Conservation (phyloP, 352 stramenopile genomes). For the Pythium apleroticum region DNA sequence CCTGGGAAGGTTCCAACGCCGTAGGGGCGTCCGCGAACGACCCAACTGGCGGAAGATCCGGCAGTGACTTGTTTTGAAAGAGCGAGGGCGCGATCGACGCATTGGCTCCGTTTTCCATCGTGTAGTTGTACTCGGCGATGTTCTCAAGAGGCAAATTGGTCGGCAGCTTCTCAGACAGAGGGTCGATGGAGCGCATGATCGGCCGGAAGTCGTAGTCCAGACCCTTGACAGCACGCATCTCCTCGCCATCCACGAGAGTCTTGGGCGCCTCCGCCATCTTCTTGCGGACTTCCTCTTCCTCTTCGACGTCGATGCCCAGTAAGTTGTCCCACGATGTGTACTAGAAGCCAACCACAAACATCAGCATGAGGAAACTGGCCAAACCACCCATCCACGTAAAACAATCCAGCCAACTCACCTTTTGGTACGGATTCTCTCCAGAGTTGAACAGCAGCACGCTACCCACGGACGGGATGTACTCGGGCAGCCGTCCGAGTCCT, state of each 20-base stretch:
- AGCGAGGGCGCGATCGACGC: conserved; percentile 79
- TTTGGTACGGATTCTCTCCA: conserved; percentile 86
- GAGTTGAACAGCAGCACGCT: conserved; percentile 88
- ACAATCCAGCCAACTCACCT: conserved; percentile 34
- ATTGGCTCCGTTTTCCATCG: conserved; percentile 43
- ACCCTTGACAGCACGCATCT: conserved; percentile 65
- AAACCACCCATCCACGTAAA: background rate
- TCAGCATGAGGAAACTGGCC: background rate
- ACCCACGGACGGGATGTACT: conserved; percentile 81
- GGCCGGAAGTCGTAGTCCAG: conserved; percentile 83
- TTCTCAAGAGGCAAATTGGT: conserved; percentile 79
- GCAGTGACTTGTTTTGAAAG: conserved; percentile 79
- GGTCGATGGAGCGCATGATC: conserved; percentile 59
- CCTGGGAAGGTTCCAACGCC: conserved; percentile 54
- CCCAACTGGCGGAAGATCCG: conserved; percentile 60
- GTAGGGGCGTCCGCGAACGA: conserved; percentile 67
- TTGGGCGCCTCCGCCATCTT: conserved; percentile 75
- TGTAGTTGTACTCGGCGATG: conserved; percentile 81
- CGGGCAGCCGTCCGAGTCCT: conserved; percentile 69
- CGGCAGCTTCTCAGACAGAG: conserved; percentile 73
- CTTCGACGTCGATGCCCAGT: conserved; percentile 81
- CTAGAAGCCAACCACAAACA: conserved; percentile 26
- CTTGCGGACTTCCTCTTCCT: conserved; percentile 86
- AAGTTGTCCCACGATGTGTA: conserved; percentile 90
- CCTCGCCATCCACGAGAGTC: conserved; percentile 79